Base-by-base conservation (phyloP, 768 basidiomycete genomes). In the Lactarius hengduanensis region DNA sequence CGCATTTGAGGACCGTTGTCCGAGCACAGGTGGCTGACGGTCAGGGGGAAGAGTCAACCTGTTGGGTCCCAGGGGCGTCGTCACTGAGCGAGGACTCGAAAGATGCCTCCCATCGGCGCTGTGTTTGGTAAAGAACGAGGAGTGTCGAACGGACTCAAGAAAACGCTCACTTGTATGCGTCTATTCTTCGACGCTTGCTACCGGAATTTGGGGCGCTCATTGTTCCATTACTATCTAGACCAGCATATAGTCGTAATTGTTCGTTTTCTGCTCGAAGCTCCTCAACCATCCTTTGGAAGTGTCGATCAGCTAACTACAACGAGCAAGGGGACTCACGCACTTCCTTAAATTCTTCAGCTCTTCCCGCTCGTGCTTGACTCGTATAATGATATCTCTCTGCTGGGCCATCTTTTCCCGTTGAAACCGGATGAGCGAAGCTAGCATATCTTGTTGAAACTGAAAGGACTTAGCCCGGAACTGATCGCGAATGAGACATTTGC, bases 371-470 rank as follows among this genome's bases (percentile, higher is more conserved):
- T 77, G 76, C 71, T 82, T 86, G 10, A 86, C 72, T 13, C 82
- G 81, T 28, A 87, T 84, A 20, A 88, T 77, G 13, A 83, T 67
- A 4, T 73, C 75, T 9, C 84, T 80, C 60, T 85, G 83, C 70
- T 90, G 86, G 38, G 83, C 74, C 69, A 83, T 82, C 68, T 85
- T 84, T 13, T 77, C 73, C 69, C 84, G 86, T 72, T 88, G 89
- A 68, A 84, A 83, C 54, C 84, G 82, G 53, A 91, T 82, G 67
- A 91, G 85, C 36, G 83, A 79, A 5, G 86, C 86, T 77, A 93
- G 83, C 13, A 84, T 84, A 70, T 91, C 89, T 76, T 90, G 86
- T 76, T 94, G 92, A 71, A 92, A 92, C 91, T 93, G 70, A 66
- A n/a, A 28, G 22, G 11, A 10, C 43, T 57, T 7, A 43, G 61